Conservation (phyloP, 345 rosid species). For the Iberis pinnata region DNA sequence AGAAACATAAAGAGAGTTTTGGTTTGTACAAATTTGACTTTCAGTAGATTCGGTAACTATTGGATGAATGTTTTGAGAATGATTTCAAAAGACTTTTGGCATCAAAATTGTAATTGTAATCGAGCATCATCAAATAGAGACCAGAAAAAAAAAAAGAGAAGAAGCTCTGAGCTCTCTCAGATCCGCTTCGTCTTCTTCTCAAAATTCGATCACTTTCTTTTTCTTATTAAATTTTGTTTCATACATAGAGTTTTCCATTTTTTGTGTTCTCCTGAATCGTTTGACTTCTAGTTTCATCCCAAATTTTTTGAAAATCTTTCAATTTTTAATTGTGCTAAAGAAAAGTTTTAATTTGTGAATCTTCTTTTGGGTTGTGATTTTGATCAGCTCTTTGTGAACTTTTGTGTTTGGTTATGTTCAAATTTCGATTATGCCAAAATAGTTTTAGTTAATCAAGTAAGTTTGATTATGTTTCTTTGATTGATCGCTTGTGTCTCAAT, state of each 20-base stretch:
- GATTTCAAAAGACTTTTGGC: too few species aligned
- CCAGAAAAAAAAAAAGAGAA: slow-evolving; percentile 10
- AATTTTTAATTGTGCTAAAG: neutral
- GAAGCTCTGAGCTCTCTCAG: slow-evolving; percentile 18
- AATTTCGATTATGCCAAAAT: slow-evolving; percentile 1
- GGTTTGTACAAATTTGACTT: too few species aligned
- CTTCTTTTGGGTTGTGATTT: neutral
- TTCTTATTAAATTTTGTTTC: slow-evolving; percentile 8
- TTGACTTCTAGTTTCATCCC: slow-evolving; percentile 19
- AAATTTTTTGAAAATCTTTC: neutral
- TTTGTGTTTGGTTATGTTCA: neutral
- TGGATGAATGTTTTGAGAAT: too few species aligned
- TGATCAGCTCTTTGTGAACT: neutral
- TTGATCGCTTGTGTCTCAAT: slow-evolving; percentile 1
- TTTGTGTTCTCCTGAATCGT: slow-evolving; percentile 3
- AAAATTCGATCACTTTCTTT: slow-evolving; percentile 21
- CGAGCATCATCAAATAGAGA: slow-evolving; percentile 24
- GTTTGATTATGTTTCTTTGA: slow-evolving; percentile 12
- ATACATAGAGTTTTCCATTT: neutral
- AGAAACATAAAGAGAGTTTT: slow-evolving; percentile 42
- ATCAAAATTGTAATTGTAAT: too few species aligned
- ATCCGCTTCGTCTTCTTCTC: slow-evolving; percentile 20
- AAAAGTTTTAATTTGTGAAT: slow-evolving; percentile 6
- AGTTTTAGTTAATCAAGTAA: slow-evolving; percentile 3
- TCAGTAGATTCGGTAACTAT: too few species aligned